Evolutionary conservation across 2,329 filamentous ascomycete genomes (phyloP).

Genomic region (Penicillium sp.): DNA sequence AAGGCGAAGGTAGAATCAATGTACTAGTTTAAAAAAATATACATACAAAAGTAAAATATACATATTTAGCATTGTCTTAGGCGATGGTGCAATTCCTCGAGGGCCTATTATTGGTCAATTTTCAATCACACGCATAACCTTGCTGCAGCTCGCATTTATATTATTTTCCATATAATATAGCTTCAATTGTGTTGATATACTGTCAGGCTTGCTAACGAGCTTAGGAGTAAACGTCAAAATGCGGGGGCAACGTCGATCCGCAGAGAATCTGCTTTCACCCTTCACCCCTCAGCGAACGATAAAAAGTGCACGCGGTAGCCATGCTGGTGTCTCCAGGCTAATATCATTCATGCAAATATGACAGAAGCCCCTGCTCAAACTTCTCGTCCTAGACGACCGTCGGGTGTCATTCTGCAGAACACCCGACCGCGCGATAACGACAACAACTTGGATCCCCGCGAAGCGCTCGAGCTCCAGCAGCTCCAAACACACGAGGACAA

Average conservation of each 20-base stretch:
- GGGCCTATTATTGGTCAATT: not conserved
- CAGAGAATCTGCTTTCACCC: not conserved
- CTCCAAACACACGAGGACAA: conserved; percentile 33
- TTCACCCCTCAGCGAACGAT: not conserved
- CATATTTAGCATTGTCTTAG: not conserved
- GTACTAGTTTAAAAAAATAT: too few species aligned
- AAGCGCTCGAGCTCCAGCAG: conserved; percentile 33
- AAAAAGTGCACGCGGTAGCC: not conserved
- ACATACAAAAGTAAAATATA: not conserved
- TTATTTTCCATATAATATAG: not conserved
- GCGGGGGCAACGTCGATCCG: conserved; percentile 2
- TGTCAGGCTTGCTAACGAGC: not conserved
- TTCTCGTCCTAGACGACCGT: not conserved
- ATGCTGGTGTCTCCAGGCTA: not conserved
- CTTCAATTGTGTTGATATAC: not conserved
- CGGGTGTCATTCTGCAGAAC: conserved; percentile 3
- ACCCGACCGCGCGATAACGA: conserved; percentile 3
- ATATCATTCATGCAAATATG: not conserved
- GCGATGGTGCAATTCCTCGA: not conserved
- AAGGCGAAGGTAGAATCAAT: not conserved
- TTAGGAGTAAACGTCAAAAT: not conserved
- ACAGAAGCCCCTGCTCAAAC: not conserved
- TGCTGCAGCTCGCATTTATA: not conserved
- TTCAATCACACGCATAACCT: not conserved
- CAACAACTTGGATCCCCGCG: conserved; percentile 6